Base-by-base conservation (phyloP, 345 rosid genomes). In the Murraya paniculata region DNA sequence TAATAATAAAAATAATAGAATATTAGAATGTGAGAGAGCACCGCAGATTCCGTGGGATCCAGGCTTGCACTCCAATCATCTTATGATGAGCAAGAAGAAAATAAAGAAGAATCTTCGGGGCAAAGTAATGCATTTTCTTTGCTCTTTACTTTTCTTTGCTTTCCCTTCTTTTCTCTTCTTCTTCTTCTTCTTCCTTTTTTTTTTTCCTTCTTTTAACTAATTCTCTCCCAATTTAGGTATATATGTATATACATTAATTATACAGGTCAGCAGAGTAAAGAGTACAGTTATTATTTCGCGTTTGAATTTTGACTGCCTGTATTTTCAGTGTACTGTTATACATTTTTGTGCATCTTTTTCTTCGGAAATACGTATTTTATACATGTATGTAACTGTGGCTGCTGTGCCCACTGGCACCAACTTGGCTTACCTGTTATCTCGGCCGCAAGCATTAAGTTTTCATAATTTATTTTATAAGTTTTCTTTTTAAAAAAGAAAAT, bases 41-140 rank as follows among this genome's bases (percentile, higher is more conserved):
- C 85, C 84, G 85, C 82, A 75, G 88, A 87, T 78, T 85, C 88
- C 86, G 84, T 80, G 88, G 82, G 78, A 80, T 85, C 81, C 89
- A 86, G 87, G 77, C 93, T 88, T 90, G 86, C 90, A 84, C 83
- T 81, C 80, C 82, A 79, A 79, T 79, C 81, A 53, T 53, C 50
- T 45, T 45, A 45, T 45, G 50, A 45, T 45, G 50, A 18, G 22
- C 21, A 53, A 53, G 21, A 53, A 53, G 22, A 53, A 53, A 2
- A 16, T 0, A 18, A 53, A 53, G 57, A 53, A 16, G 57, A 53
- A 53, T 53, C 57, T 22, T 53, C 22, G 57, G 18, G 57, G 68
- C 68, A 64, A 64, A 64, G 41, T 64, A 14, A 31, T 72, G 59
- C 74, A 53, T 53, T 19, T 53, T 18, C 22, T 53, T 53, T 53